phyloP scores from a whole-genome alignment of 75 land plant species.

The Chamaecyparis obtusa region DNA sequence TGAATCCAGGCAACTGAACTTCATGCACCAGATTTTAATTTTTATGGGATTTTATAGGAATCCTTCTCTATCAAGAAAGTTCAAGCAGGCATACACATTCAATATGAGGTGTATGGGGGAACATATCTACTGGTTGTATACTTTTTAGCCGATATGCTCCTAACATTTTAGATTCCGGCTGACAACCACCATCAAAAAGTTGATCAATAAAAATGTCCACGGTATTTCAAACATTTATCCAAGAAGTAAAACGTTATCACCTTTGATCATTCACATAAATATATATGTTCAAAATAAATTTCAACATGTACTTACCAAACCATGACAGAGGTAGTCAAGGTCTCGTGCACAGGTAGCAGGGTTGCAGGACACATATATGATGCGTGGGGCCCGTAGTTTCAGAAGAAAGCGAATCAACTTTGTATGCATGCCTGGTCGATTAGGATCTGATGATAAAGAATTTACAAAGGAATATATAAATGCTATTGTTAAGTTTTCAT shows the following conservation, averaged over 20 bases:
- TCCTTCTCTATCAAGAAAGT: constrained; percentile 25
- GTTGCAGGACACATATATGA: constrained; percentile 94
- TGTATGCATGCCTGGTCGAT: constrained; percentile 93
- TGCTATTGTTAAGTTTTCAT: neutral
- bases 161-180: constrained; percentile 47
- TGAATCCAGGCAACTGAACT: neutral
- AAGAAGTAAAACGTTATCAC: constrained; percentile 4
- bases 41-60: neutral
- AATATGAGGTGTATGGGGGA: constrained; percentile 97
- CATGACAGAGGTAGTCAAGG: constrained; percentile 86
- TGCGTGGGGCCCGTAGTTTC: constrained; percentile 61
- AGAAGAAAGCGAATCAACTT: constrained; percentile 76
- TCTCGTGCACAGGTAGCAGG: constrained; percentile 99
- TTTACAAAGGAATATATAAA: neutral
- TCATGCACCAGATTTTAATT: neutral
- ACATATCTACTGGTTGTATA: constrained; percentile 96
- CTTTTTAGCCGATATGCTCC: constrained; percentile 65
- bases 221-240: neutral
- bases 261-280: neutral
- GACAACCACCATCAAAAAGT: neutral
- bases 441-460: constrained; percentile 67
- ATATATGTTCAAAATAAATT: neutral
- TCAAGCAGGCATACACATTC: constrained; percentile 90
- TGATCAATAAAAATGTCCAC: neutral
- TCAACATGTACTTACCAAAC: constrained; percentile 44